These are phyloP conservation scores for Leucocoprinus sp. DNA, from an alignment of 768 basidiomycete species.

Conservation along the genomic window DNA sequence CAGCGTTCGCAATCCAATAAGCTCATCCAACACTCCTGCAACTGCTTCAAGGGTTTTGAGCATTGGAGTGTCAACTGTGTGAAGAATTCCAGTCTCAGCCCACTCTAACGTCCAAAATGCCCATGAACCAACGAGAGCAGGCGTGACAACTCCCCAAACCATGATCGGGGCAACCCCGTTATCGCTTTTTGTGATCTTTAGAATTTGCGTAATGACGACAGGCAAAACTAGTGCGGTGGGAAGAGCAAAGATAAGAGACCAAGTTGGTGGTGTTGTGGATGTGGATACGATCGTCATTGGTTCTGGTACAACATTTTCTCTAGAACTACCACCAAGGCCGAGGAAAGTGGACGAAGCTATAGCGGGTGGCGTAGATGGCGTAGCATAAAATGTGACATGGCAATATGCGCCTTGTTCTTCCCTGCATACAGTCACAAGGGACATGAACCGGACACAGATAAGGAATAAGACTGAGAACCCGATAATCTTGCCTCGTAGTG, in stretches of 20 bases:
- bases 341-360: background rate
- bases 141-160: slow-evolving; percentile 49
- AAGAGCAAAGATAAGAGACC: slow-evolving; percentile 49
- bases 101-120: slow-evolving; percentile 80
- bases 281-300: slow-evolving; percentile 1
- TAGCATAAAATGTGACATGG: slow-evolving; percentile 81
- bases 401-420: slow-evolving; percentile 94
- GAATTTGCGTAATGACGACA: slow-evolving; percentile 40
- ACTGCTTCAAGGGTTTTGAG: background rate
- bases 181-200: slow-evolving; percentile 65
- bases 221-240: slow-evolving; percentile 52
- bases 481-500: slow-evolving; percentile 69
- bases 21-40: background rate
- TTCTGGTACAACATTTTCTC: background rate
- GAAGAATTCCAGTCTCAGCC: slow-evolving; percentile 32
- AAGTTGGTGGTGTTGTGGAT: slow-evolving; percentile 38
- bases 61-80: background rate
- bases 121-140: slow-evolving; percentile 50
- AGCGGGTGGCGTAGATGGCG: slow-evolving; percentile 50
- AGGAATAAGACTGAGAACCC: slow-evolving; percentile 63
- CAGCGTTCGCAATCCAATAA: slow-evolving; percentile 30
- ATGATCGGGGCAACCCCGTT: slow-evolving; percentile 61
- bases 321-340: background rate
- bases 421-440: slow-evolving; percentile 79
- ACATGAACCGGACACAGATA: slow-evolving; percentile 64